Conservation (phyloP, 495 filamentous ascomycete species). For the Delitschia confertaspora region DNA sequence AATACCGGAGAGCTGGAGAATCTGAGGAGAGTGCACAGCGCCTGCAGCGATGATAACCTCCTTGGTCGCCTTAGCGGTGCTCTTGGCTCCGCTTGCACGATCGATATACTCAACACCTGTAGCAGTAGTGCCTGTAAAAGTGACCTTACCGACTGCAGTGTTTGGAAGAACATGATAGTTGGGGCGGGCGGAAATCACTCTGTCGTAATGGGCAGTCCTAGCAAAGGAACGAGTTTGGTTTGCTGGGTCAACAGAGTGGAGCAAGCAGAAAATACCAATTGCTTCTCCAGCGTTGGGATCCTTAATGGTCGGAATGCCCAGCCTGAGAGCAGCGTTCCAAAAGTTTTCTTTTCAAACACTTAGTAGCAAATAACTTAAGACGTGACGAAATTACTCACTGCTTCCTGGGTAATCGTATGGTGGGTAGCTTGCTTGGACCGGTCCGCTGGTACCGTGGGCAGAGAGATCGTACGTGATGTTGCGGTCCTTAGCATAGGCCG, state of each 20-base stretch:
- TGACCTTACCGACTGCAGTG: conserved; percentile 7
- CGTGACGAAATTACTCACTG: conserved; percentile 1
- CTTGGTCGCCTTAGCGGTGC: conserved; percentile 13
- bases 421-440: conserved; percentile 13
- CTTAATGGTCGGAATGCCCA: conserved; percentile 3
- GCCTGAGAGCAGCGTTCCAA: conserved; percentile 3
- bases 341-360: conserved; percentile 9
- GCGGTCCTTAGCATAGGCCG: background rate
- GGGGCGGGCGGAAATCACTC: conserved; percentile 9
- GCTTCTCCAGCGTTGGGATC: conserved; percentile 12
- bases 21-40: conserved; percentile 13
- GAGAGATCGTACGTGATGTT: conserved; percentile 15
- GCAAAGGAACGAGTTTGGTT: conserved; percentile 15
- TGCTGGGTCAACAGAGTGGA: conserved; percentile 1
- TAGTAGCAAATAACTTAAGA: background rate
- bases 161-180: conserved; percentile 18
- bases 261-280: conserved; percentile 9
- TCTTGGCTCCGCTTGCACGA: background rate
- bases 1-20: conserved; percentile 21
- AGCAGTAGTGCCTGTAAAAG: conserved; percentile 7
- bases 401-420: conserved; percentile 14
- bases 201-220: conserved; percentile 14
- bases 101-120: conserved; percentile 9
- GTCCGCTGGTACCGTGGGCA: conserved; percentile 16
- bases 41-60: conserved; percentile 21